Evolutionary conservation across 2,329 filamentous ascomycete species (phyloP).

Genomic region (Aspergillus thermomutatus): DNA sequence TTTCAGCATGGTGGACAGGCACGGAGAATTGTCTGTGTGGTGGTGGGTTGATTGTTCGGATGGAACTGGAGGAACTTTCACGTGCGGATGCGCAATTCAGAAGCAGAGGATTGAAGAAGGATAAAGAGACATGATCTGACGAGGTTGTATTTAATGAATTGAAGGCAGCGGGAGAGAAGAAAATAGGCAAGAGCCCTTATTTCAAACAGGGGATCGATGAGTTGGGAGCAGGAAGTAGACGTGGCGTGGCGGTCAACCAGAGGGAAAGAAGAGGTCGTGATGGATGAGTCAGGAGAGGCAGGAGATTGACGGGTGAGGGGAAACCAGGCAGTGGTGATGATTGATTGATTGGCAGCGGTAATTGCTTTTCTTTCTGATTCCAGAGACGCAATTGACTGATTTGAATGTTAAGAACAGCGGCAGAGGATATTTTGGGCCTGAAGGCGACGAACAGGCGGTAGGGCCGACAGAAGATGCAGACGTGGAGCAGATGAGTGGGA

Average conservation of each 20-base stretch:
- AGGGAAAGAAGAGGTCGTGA: neutral
- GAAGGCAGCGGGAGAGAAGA: neutral
- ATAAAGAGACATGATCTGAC: slow-evolving; percentile 1
- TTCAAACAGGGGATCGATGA: slow-evolving; percentile 6
- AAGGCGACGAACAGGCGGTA: slow-evolving; percentile 13
- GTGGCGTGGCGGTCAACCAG: slow-evolving; percentile 5
- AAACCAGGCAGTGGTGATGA: neutral
- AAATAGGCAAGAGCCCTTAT: slow-evolving; percentile 3
- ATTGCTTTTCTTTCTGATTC: neutral
- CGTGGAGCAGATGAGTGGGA: slow-evolving; percentile 20
- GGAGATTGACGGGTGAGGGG: neutral
- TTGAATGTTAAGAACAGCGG: slow-evolving; percentile 2
- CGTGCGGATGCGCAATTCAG: slow-evolving; percentile 10
- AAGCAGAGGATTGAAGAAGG: slow-evolving; percentile 11
- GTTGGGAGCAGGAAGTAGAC: slow-evolving; percentile 3
- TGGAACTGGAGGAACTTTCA: slow-evolving; percentile 14
- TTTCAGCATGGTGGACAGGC: slow-evolving; percentile 30
- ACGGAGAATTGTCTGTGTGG: neutral
- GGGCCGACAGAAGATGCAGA: slow-evolving; percentile 17
- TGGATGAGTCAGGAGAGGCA: neutral
- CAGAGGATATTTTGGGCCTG: neutral
- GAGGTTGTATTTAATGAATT: neutral
- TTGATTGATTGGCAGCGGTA: neutral
- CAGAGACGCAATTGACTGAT: slow-evolving; percentile 3
- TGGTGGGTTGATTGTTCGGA: slow-evolving; percentile 1